phyloP scores from a whole-genome alignment of 306 rosid genomes.

The Amphicarpaea edgeworthii region DNA sequence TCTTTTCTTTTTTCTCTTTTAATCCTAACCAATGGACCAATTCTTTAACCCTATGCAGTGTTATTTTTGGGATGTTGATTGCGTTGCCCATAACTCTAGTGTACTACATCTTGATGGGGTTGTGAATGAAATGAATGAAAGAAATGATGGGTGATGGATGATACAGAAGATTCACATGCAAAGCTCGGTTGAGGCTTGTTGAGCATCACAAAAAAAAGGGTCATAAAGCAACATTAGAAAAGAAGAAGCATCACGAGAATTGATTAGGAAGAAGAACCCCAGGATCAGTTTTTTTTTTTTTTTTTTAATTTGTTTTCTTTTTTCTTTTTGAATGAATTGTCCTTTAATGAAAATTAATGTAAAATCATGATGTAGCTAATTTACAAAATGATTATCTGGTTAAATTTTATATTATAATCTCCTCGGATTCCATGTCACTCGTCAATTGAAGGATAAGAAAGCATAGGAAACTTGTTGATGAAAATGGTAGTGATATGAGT shows the following conservation, averaged over 20 bases:
- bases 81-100: conserved; percentile 96
- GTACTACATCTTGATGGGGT: conserved; percentile 91
- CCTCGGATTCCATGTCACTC: conserved; percentile 46
- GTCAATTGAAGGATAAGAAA: conserved; percentile 14
- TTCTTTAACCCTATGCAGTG: conserved; percentile 60
- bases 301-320: conserved; percentile 31
- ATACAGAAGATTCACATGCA: conserved; percentile 47
- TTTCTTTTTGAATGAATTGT: conserved; percentile 43
- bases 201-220: conserved; percentile 22
- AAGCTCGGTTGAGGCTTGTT: conserved; percentile 39
- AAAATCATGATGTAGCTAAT: conserved; percentile 71
- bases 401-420: conserved; percentile 34
- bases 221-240: conserved; percentile 22
- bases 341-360: conserved; percentile 59
- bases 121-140: conserved; percentile 56
- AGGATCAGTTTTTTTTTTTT: conserved; percentile 42
- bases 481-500: conserved; percentile 7
- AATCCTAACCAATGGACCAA: conserved; percentile 42
- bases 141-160: too few species aligned
- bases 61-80: conserved; percentile 91
- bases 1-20: conserved; percentile 30
- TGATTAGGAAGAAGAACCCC: conserved; percentile 47
- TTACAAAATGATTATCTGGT: conserved; percentile 47
- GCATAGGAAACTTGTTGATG: conserved; percentile 15
- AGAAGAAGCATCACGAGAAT: conserved; percentile 42